A percentile compares a stretch with the other conserved stretches of the same genome.
phyloP scores from a whole-genome alignment of 805 yeast species.

The Candida yuanshanica region DNA sequence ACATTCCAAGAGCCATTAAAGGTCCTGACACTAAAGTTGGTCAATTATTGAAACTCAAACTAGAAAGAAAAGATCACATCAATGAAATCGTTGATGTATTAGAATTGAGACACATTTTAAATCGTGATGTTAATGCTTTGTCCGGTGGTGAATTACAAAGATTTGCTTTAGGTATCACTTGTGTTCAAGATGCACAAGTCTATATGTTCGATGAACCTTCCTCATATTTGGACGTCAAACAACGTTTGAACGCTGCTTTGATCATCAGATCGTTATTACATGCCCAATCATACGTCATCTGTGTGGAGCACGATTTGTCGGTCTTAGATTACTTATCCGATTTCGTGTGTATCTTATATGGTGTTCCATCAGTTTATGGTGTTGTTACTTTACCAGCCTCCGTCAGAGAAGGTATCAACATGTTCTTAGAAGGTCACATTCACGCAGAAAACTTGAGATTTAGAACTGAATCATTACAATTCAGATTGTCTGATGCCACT shows the following conservation, averaged over 20 bases:
- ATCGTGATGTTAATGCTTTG: constrained; percentile 83
- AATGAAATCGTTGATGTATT: constrained; percentile 61
- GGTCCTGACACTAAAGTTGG: constrained; percentile 86
- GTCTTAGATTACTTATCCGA: constrained; percentile 96
- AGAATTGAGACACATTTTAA: constrained; percentile 70
- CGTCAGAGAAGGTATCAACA: constrained; percentile 98
- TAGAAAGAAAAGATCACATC: constrained; percentile 62
- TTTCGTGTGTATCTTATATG: constrained; percentile 92
- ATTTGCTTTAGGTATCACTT: constrained; percentile 96
- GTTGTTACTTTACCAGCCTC: constrained; percentile 95
- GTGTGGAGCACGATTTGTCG: constrained; percentile 98
- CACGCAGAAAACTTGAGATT: constrained; percentile 96
- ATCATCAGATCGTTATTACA: constrained; percentile 81
- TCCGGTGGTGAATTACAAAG: constrained; percentile 99
- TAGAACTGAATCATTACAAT: constrained; percentile 92
- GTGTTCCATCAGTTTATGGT: constrained; percentile 98
- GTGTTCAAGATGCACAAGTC: constrained; percentile 90
- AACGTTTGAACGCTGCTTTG: constrained; percentile 95
- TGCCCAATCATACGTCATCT: constrained; percentile 80
- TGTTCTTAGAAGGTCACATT: constrained; percentile 96
- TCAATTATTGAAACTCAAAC: constrained; percentile 68
- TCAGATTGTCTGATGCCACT: constrained; percentile 85
- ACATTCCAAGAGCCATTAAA: constrained; percentile 92
- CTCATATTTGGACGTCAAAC: constrained; percentile 96
- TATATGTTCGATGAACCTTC: constrained; percentile 99